Evolutionary conservation across 2,329 filamentous ascomycete species (phyloP), one percentile per base, ranked within the genome.

Genomic region (Paraphoma sp.): DNA sequence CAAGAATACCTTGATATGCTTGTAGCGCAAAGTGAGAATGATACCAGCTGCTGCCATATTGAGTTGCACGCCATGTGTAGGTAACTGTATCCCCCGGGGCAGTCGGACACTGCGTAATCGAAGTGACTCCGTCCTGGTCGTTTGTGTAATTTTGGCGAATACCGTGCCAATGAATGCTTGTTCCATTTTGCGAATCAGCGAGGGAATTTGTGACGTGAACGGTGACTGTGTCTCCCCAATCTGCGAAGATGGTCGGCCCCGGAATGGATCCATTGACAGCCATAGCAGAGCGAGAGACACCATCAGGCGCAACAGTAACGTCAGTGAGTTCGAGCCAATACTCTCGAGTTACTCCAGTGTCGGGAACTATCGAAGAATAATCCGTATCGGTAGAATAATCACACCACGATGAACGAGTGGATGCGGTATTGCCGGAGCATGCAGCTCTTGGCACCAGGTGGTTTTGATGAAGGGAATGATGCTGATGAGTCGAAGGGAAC

Each of bases 291-390:
- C 71, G 68, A 2, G 65, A 67, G 2, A 86, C 84, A 17, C 87
- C 86, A 67, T 88, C 87, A 0, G 85, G 84, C 4, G 79, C 71
- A 16, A 79, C 65, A 0, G 77, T 80, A 0, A 72, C 73, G 36
- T 81, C 78, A 4, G 73, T 75, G 31, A 81, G 64, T 23, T 79
- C 76, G 17, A 82, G 71, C 67, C 73, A 78, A 59, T 81, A 82
- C 52, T 78, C 77, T 10, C 86, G 77, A 18, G 83, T 85, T 2
- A 86, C 80, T 11, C 84, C 83, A 0, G 86, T 87, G 33, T 76
- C 72, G 1, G 85, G 84, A 30, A 75, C 74, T 4, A 79, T 72
- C 2, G 73, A 71, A 58, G 84, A 84, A 45, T 84, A 84, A 69
- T 86, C 84, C 51, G 80, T 84, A 4, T 78, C 71, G 45, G 84